Conservation (phyloP, 129 eudicot species). For the Centella asiatica region DNA sequence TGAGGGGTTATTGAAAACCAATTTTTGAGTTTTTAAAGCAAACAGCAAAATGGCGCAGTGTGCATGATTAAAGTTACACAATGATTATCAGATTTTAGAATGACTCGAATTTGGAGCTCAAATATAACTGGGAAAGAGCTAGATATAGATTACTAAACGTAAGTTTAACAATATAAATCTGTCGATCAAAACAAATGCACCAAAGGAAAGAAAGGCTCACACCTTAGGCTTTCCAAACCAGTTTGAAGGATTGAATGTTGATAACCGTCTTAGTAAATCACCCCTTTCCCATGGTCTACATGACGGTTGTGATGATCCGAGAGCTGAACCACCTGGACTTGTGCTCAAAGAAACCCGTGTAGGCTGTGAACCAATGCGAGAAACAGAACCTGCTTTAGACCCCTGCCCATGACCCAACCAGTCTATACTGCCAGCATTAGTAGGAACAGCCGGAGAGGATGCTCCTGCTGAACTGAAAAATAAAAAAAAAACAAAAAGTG, state of each 20-base stretch:
- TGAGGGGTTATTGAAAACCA: too few species aligned
- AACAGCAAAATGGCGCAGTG: too few species aligned
- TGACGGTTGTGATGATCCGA: constrained; percentile 86
- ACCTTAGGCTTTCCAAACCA: constrained; percentile 98
- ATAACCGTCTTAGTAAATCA: constrained; percentile 74
- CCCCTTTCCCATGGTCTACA: constrained; percentile 99
- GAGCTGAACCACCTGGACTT: constrained; percentile 74
- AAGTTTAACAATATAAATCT: background rate
- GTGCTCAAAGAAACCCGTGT: constrained; percentile 60
- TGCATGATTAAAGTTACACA: too few species aligned
- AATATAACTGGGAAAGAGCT: background rate
- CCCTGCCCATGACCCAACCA: constrained; percentile 77
- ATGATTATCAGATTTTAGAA: too few species aligned
- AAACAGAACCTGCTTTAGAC: constrained; percentile 69
- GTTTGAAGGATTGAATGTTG: constrained; percentile 73
- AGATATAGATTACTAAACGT: background rate
- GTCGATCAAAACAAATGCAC: background rate
- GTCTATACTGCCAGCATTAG: constrained; percentile 72
- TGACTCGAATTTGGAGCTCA: too few species aligned
- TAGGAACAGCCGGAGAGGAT: constrained; percentile 79
- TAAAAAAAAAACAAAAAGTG: background rate
- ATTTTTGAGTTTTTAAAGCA: too few species aligned
- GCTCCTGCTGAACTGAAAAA: constrained; percentile 78
- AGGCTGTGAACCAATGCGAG: constrained; percentile 65
- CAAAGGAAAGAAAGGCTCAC: constrained; percentile 7